Evolutionary conservation across 257 asterid genomes (phyloP).

Genomic region (Rauvolfia tetraphylla): DNA sequence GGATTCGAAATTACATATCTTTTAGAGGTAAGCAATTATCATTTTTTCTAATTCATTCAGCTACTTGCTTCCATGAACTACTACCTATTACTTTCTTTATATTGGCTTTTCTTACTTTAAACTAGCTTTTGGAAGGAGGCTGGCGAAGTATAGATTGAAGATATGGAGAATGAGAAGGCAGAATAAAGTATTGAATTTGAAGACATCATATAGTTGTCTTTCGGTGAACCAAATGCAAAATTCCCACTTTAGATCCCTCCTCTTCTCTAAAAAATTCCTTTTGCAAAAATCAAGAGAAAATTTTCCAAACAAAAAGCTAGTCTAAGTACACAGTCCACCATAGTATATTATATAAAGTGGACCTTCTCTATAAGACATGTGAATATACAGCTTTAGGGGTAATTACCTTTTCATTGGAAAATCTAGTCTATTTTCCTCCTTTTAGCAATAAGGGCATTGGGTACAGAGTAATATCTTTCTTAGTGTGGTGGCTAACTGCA

Average conservation of each 20-base stretch:
- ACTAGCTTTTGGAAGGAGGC: neutral
- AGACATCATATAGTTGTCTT: too few species aligned
- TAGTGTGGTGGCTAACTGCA: neutral
- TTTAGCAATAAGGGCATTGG: neutral
- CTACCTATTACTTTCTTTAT: neutral
- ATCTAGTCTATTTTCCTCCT: conserved; percentile 2
- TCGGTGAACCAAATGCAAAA: too few species aligned
- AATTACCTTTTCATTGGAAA: neutral
- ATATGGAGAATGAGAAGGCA: neutral
- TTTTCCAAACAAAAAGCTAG: too few species aligned
- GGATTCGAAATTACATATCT: conserved; percentile 92
- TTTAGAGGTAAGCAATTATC: conserved; percentile 58
- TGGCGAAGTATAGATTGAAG: neutral
- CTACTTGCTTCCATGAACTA: neutral
- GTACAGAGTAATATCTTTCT: neutral
- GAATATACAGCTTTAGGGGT: neutral
- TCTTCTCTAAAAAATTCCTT: too few species aligned
- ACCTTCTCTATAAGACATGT: neutral
- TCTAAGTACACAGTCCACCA: neutral
- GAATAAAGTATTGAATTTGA: neutral
- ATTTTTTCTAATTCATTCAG: neutral
- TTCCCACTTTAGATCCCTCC: too few species aligned
- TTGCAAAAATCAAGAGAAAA: too few species aligned
- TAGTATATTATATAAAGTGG: neutral
- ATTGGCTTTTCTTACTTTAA: neutral